phyloP scores from a whole-genome alignment of 345 rosid species.

The Isatis tinctoria region DNA sequence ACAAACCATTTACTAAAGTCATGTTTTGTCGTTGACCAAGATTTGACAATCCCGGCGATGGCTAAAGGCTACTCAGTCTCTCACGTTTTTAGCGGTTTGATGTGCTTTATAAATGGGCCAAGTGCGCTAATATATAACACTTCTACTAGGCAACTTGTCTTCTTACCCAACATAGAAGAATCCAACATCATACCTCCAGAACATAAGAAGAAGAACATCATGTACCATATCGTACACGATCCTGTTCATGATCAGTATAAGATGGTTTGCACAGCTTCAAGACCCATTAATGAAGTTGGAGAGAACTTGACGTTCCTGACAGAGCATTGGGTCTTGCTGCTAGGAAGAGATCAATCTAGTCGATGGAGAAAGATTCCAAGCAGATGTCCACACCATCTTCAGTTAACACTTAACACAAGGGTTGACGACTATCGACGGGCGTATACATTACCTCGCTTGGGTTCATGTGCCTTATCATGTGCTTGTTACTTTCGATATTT shows the following conservation, averaged over 20 bases:
- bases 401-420: not conserved
- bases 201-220: not conserved
- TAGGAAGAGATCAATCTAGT: conserved; percentile 2
- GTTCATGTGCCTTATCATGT: rapidly evolving
- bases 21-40: not conserved
- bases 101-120: not conserved
- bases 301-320: not conserved
- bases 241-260: conserved; percentile 11
- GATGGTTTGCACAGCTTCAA: conserved; percentile 7
- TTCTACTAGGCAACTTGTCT: conserved; percentile 4
- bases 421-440: not conserved
- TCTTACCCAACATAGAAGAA: conserved; percentile 8
- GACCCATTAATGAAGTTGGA: not conserved
- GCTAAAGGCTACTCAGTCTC: not conserved
- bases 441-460: conserved; percentile 7
- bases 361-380: conserved; percentile 7
- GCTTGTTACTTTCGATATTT: not conserved
- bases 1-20: no score
- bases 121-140: conserved; percentile 1
- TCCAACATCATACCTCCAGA: not conserved
- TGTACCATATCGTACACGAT: not conserved
- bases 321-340: conserved; percentile 14
- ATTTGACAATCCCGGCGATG: not conserved
- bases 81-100: conserved; percentile 13
- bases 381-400: not conserved